Evolutionary conservation across 2,329 filamentous ascomycete genomes (phyloP).

Genomic region (Pseudogymnoascus sp.): DNA sequence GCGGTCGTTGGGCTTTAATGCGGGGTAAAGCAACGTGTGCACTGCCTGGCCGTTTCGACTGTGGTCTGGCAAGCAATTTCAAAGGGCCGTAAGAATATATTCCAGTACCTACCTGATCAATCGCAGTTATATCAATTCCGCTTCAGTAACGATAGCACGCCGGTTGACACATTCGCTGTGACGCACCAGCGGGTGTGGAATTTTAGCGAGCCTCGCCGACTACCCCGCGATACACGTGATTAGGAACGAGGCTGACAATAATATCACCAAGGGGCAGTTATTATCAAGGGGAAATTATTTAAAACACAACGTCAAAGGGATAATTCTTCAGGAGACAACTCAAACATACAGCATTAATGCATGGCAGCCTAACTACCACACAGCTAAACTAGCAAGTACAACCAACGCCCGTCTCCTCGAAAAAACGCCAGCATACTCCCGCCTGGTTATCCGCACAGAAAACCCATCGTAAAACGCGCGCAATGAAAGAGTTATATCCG

Average conservation of each 20-base stretch:
- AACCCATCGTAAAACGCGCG: not conserved
- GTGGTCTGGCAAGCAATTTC: not conserved
- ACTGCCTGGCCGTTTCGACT: not conserved
- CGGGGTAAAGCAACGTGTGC: not conserved
- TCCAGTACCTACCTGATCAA: not conserved
- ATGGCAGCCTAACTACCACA: not conserved
- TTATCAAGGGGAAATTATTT: too few species aligned
- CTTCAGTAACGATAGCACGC: not conserved
- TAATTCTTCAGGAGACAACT: not conserved
- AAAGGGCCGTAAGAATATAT: not conserved
- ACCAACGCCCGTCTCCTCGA: not conserved
- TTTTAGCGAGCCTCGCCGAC: conserved; percentile 8
- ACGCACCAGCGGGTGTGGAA: not conserved
- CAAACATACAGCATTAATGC: conserved; percentile 8
- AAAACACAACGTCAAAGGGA: not conserved
- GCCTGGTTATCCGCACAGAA: not conserved
- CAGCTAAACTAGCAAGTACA: conserved; percentile 8
- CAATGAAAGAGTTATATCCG: not conserved
- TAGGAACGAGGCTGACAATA: not conserved
- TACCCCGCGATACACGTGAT: conserved; percentile 9
- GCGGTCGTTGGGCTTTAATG: not conserved
- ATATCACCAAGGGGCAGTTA: not conserved
- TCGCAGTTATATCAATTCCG: not conserved
- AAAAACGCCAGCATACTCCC: conserved; percentile 1
- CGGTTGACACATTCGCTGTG: conserved; percentile 6